Evolutionary conservation across 352 stramenopile genomes (phyloP).

Genomic region (Pythium utonaiense): DNA sequence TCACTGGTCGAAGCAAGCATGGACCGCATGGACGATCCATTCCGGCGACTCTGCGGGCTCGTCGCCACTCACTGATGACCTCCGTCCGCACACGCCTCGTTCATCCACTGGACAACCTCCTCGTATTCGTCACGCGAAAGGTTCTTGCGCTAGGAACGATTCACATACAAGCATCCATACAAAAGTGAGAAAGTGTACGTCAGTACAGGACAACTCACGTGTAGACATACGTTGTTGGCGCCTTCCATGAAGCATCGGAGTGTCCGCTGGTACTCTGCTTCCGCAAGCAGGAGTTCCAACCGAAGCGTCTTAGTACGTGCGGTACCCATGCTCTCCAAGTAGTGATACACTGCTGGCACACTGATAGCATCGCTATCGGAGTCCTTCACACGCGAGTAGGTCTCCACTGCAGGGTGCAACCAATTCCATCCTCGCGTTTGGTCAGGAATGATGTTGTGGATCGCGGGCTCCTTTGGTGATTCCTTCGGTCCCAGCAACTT

Average conservation of each 20-base stretch:
- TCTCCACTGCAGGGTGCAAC: constrained; percentile 3
- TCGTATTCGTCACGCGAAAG: constrained; percentile 15
- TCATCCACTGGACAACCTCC: constrained; percentile 18
- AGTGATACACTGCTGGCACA: constrained; percentile 3
- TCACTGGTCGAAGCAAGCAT: not conserved
- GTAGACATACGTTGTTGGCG: constrained; percentile 1
- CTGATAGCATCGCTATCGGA: not conserved
- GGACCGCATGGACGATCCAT: constrained; percentile 12
- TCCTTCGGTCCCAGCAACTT: not conserved
- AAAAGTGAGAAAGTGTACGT: too few species aligned
- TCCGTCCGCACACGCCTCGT: constrained; percentile 10
- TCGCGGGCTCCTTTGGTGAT: not conserved
- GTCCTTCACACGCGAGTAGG: not conserved
- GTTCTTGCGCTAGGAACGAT: not conserved
- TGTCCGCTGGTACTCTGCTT: constrained; percentile 13
- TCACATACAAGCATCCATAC: not conserved
- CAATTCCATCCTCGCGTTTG: constrained; percentile 13
- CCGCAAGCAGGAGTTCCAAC: not conserved
- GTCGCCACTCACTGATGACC: not conserved
- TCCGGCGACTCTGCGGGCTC: constrained; percentile 1
- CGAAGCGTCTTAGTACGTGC: not conserved
- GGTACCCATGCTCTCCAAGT: not conserved
- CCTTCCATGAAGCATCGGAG: constrained; percentile 10
- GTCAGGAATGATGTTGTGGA: not conserved
- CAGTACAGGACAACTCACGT: too few species aligned